These are phyloP conservation scores for Meira miltonrushii DNA, from an alignment of 1,284 basidiomycete genomes.

Conservation along the genomic window DNA sequence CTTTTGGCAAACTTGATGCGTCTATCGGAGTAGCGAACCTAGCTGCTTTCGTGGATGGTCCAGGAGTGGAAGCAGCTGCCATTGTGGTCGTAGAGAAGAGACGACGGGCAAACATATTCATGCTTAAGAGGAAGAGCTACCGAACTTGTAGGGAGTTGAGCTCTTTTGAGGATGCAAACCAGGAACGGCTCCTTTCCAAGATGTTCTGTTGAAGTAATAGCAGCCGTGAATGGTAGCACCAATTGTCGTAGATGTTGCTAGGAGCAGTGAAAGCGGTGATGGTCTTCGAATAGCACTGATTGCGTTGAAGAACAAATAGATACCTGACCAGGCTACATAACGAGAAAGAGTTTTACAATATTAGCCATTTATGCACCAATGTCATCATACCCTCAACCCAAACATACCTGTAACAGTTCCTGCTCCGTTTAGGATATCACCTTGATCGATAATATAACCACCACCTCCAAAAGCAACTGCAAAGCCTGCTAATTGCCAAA, in stretches of 20 bases:
- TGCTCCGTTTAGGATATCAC: constrained; percentile 41
- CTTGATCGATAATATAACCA: constrained; percentile 46
- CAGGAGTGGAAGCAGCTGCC: constrained; percentile 7
- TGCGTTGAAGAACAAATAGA: constrained; percentile 41
- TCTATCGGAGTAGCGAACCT: constrained; percentile 37
- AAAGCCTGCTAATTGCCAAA: constrained; percentile 44
- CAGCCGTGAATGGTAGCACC: constrained; percentile 37
- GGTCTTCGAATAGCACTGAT: constrained; percentile 21
- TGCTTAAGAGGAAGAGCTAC: not conserved
- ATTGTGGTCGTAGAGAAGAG: not conserved
- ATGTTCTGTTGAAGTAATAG: constrained; percentile 43
- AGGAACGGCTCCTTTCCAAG: constrained; percentile 40
- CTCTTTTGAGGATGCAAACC: constrained; percentile 5
- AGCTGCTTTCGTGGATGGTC: constrained; percentile 18
- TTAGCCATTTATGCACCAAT: not conserved
- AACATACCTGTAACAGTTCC: constrained; percentile 30
- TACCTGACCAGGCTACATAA: constrained; percentile 39
- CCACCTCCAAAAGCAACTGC: constrained; percentile 34
- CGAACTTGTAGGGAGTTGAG: not conserved
- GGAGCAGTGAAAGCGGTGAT: constrained; percentile 20
- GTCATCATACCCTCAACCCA: not conserved
- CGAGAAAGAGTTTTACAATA: constrained; percentile 3
- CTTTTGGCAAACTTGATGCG: constrained; percentile 36
- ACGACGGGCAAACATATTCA: not conserved
- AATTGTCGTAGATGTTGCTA: constrained; percentile 20